Evolutionary conservation across 139 green algal species (phyloP).

Genomic region (Edaphochlamys debaryana): DNA sequence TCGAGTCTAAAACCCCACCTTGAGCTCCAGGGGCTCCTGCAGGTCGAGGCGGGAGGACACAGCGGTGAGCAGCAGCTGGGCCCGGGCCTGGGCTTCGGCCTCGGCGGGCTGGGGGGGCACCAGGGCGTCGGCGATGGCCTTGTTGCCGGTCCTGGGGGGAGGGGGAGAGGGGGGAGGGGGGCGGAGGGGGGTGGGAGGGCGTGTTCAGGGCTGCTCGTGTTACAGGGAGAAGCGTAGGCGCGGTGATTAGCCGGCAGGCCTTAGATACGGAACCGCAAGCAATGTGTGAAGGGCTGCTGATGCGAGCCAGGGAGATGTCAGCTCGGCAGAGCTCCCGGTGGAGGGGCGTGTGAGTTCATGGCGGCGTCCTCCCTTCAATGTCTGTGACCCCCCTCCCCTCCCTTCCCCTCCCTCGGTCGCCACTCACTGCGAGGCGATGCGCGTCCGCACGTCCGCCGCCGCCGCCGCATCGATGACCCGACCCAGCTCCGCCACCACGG

Average conservation of each 20-base stretch:
- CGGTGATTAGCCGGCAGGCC: too few species aligned
- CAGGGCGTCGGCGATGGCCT: conserved; percentile 58
- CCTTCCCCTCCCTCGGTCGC: too few species aligned
- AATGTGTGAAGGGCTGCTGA: too few species aligned
- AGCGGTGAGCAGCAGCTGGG: conserved; percentile 53
- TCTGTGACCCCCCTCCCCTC: too few species aligned
- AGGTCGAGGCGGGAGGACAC: conserved; percentile 17
- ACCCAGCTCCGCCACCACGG: conserved; percentile 75
- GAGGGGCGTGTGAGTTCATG: too few species aligned
- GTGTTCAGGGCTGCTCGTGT: background rate
- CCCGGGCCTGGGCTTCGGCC: conserved; percentile 52
- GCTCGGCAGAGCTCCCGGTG: too few species aligned
- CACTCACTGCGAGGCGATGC: conserved; percentile 44
- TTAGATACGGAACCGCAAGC: too few species aligned
- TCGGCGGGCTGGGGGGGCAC: conserved; percentile 70
- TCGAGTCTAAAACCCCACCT: too few species aligned
- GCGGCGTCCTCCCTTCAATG: too few species aligned
- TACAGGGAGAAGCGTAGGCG: too few species aligned
- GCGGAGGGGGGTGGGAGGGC: too few species aligned
- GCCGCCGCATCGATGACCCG: conserved; percentile 77
- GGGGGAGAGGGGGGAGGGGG: background rate
- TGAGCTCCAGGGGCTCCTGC: conserved; percentile 21
- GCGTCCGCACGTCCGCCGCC: conserved; percentile 51
- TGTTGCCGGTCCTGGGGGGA: conserved; percentile 39
- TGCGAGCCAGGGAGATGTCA: too few species aligned